Evolutionary conservation across 352 stramenopile species (phyloP).

Genomic region (Phytophthora quininea): DNA sequence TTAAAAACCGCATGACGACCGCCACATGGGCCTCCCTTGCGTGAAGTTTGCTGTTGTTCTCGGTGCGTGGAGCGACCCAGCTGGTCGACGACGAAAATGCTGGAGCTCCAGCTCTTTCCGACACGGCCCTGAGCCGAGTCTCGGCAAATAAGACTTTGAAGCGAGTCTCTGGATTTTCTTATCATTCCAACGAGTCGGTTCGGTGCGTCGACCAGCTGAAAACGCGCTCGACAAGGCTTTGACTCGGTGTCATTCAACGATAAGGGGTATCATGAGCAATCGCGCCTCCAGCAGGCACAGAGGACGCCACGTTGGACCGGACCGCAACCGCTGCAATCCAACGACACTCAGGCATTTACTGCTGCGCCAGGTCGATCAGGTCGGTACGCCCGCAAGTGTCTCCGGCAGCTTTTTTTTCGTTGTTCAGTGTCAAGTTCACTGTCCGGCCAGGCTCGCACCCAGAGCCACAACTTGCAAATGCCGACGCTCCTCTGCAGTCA

Average conservation of each 20-base stretch:
- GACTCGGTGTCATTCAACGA: slow-evolving; percentile 7
- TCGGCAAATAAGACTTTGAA: too few relatives aligned
- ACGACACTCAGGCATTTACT: slow-evolving; percentile 10
- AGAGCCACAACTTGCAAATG: slow-evolving; percentile 8
- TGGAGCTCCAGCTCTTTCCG: slow-evolving; percentile 33
- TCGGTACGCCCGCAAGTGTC: too few relatives aligned
- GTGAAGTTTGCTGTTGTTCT: background rate
- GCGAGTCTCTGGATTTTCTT: slow-evolving; percentile 30
- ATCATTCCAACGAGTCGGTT: slow-evolving; percentile 29
- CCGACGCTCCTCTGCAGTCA: slow-evolving; percentile 21
- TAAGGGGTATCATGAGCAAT: slow-evolving; percentile 31
- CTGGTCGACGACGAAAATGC: slow-evolving; percentile 4
- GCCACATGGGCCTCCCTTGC: background rate
- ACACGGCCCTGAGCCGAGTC: too few relatives aligned
- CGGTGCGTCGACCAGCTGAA: slow-evolving; percentile 26
- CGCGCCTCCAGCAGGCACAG: slow-evolving; percentile 16
- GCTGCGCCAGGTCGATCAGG: too few relatives aligned
- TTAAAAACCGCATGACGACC: background rate
- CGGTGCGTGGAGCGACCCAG: slow-evolving; percentile 4
- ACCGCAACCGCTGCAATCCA: slow-evolving; percentile 16
- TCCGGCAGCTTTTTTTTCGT: too few relatives aligned
- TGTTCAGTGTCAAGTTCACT: slow-evolving; percentile 10
- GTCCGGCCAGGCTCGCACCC: slow-evolving; percentile 22
- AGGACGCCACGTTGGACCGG: slow-evolving; percentile 12
- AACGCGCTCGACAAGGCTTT: background rate